Percentiles rank a stretch among this genome's conserved stretches.
phyloP scores from a whole-genome alignment of 1,284 basidiomycete genomes.

The Mycosarcoma maydis region DNA sequence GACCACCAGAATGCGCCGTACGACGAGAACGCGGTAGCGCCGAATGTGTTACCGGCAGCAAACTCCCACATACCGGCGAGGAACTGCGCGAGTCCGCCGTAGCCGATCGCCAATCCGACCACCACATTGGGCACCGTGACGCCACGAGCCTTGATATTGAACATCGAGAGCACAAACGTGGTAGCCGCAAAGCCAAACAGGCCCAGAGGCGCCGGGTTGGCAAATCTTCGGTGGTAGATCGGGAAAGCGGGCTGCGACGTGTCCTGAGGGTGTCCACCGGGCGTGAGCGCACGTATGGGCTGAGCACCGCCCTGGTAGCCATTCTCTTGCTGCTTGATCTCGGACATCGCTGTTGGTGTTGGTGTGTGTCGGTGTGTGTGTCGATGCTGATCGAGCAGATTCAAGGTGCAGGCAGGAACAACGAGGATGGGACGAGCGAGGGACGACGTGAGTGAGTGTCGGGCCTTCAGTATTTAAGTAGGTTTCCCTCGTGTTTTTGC shows the following conservation, averaged over 20 bases:
- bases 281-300: conserved; percentile 59
- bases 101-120: conserved; percentile 57
- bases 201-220: conserved; percentile 72
- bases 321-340: conserved; percentile 48
- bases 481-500: no score
- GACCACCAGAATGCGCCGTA: conserved; percentile 64
- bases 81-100: conserved; percentile 80
- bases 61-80: conserved; percentile 75
- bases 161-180: conserved; percentile 71
- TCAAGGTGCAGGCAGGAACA: no score
- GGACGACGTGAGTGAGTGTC: no score
- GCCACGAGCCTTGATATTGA: conserved; percentile 62
- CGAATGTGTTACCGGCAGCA: conserved; percentile 76
- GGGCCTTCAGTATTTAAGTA: no score
- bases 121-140: conserved; percentile 56
- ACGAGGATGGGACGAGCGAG: not conserved
- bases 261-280: conserved; percentile 69
- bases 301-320: conserved; percentile 50
- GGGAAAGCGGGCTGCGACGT: conserved; percentile 67
- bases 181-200: conserved; percentile 68
- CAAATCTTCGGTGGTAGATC: conserved; percentile 68
- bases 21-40: conserved; percentile 71
- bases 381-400: no score
- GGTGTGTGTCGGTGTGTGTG: not conserved
- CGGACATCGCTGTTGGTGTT: conserved; percentile 25